Conservation (phyloP, 2,329 filamentous ascomycete genomes). For the Chaetomiaceae sp. region DNA sequence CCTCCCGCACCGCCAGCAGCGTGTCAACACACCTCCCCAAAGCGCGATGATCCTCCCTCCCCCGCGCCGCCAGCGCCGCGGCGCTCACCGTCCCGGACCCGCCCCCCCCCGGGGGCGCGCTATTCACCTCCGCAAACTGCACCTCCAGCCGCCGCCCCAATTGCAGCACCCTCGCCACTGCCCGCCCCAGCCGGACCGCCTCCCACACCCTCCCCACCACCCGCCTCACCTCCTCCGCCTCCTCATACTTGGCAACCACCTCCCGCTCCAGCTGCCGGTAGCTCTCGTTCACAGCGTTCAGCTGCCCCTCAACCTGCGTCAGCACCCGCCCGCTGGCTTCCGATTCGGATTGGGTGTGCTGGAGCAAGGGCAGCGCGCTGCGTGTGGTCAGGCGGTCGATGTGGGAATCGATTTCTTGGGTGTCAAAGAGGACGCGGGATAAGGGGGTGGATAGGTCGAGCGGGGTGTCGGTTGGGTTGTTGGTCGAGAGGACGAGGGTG, state of each 20-base stretch:
- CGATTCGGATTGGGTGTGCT: conserved; percentile 71
- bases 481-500: conserved; percentile 79
- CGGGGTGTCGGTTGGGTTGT: conserved; percentile 84
- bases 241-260: conserved; percentile 78
- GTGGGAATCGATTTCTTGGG: conserved; percentile 94
- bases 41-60: conserved; percentile 68
- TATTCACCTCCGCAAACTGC: conserved; percentile 67
- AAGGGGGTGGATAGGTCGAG: conserved; percentile 92
- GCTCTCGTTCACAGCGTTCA: conserved; percentile 74
- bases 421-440: conserved; percentile 89
- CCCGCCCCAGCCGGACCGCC: conserved; percentile 70
- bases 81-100: conserved; percentile 36
- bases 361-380: conserved; percentile 74
- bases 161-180: conserved; percentile 73
- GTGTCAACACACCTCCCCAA: conserved; percentile 80
- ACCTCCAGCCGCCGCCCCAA: conserved; percentile 82
- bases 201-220: conserved; percentile 76
- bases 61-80: conserved; percentile 30
- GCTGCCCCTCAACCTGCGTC: conserved; percentile 71
- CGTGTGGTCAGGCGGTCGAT: conserved; percentile 86
- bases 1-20: conserved; percentile 68
- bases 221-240: conserved; percentile 74
- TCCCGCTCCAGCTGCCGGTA: conserved; percentile 83
- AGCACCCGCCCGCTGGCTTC: conserved; percentile 69
- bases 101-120: conserved; percentile 33